Conservation (phyloP, 2,329 filamentous ascomycete genomes). For the Arthroderma sp. region DNA sequence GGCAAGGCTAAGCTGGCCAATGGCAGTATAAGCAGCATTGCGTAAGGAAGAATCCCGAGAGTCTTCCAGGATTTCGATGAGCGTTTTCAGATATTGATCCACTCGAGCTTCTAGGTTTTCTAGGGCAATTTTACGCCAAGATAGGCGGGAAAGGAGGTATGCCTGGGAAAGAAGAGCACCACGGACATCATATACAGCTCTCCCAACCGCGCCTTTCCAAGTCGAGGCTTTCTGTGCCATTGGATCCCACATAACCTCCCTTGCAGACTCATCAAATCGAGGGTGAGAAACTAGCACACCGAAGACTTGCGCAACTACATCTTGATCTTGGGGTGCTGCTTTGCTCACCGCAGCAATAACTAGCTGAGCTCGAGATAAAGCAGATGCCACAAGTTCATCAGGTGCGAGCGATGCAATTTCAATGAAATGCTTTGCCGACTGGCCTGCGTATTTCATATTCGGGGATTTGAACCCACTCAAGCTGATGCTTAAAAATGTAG, state of each 20-base stretch:
- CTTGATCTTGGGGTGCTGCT: slow-evolving; percentile 27
- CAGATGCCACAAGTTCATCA: slow-evolving; percentile 36
- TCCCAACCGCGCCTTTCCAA: slow-evolving; percentile 49
- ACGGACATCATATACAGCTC: slow-evolving; percentile 45
- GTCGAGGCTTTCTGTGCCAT: slow-evolving; percentile 11
- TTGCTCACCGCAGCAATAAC: slow-evolving; percentile 16
- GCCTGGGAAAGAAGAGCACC: slow-evolving; percentile 47
- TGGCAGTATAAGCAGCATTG: slow-evolving; percentile 42
- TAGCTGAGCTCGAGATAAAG: slow-evolving; percentile 46
- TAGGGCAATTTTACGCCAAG: slow-evolving; percentile 33
- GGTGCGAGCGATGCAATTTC: slow-evolving; percentile 44
- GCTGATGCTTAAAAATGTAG: slow-evolving; percentile 30
- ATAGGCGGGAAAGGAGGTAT: slow-evolving; percentile 44
- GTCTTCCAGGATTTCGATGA: slow-evolving; percentile 40
- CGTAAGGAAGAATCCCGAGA: slow-evolving; percentile 44
- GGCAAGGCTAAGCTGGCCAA: slow-evolving; percentile 51
- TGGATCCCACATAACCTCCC: neutral
- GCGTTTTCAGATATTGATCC: slow-evolving; percentile 28
- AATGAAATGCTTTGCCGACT: slow-evolving; percentile 38
- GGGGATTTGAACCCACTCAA: slow-evolving; percentile 30
- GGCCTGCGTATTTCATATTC: slow-evolving; percentile 28
- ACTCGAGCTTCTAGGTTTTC: slow-evolving; percentile 25
- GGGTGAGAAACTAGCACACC: slow-evolving; percentile 63
- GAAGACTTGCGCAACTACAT: slow-evolving; percentile 54
- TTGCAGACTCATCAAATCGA: slow-evolving; percentile 13